Evolutionary conservation across 805 yeast species (phyloP).

Genomic region (Myxozyma geophila): DNA sequence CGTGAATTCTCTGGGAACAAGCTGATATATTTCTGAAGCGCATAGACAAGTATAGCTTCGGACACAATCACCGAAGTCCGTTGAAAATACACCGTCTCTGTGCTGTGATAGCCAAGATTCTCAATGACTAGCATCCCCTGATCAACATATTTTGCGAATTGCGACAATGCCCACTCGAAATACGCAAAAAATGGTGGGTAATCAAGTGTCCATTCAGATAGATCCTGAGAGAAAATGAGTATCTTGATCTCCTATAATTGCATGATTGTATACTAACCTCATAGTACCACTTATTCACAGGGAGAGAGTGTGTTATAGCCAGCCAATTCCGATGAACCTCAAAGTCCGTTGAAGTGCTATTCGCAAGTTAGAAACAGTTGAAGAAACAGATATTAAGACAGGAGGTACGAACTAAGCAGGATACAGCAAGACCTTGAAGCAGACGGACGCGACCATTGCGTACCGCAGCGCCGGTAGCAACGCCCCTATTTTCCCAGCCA

Average conservation of each 20-base stretch:
- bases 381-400: neutral
- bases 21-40: conserved; percentile 54
- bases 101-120: conserved; percentile 34
- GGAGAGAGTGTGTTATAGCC: conserved; percentile 80
- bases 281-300: conserved; percentile 78
- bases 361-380: neutral
- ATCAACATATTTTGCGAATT: conserved; percentile 40
- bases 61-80: conserved; percentile 76
- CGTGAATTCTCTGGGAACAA: conserved; percentile 36
- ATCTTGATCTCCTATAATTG: neutral
- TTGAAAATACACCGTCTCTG: conserved; percentile 60
- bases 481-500: conserved; percentile 7
- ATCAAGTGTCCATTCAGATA: conserved; percentile 90
- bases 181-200: conserved; percentile 98
- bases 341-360: conserved; percentile 76
- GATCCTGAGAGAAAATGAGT: conserved; percentile 45
- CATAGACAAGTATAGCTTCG: conserved; percentile 70
- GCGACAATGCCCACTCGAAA: conserved; percentile 82
- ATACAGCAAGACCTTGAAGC: conserved; percentile 64
- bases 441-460: conserved; percentile 66
- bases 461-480: conserved; percentile 59
- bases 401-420: conserved; percentile 65
- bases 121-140: conserved; percentile 34
- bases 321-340: conserved; percentile 98
- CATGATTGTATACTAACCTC: conserved; percentile 49